Base-by-base conservation (phyloP, 306 rosid genomes). In the Sicyos edulis region DNA sequence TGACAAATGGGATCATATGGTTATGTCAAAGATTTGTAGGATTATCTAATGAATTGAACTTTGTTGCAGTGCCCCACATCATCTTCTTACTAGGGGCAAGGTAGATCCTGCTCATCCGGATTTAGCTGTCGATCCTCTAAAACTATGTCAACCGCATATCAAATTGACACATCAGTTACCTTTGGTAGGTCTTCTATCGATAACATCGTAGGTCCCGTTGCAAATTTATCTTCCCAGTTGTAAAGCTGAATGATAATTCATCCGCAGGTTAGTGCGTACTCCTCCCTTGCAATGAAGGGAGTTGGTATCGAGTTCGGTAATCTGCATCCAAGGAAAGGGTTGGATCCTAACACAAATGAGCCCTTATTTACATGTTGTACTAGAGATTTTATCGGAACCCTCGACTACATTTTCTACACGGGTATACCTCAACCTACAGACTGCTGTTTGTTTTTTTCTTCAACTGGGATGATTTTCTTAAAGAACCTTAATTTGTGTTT, bases 321-420 rank as follows among this genome's bases (percentile, higher is more conserved):
- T 32, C 37, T 4, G 84, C 96, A 90, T 80, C 96, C 88, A 80
- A 85, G 84, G 76, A 87, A 86, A 79, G 87, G 93, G 82, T 72
- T 93, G 78, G 96, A 91, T 71, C 82, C 84, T 26, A 72, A 86
- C 26, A 82, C 95, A 74, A 88, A 93, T 73, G 99, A 93, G 82
- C 99, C 99, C 11, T 82, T 87, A 65, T 93, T 93, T 82, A 93
- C 99, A 71, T 85, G 84, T 74, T 87, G 92, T 73, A 93, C 95
- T 71, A 85, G 96, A 85, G 99, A 91, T 86, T 91, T 93, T 80
- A 84, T 86, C 54, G 99, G 99, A 79, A 85, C 99, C 79, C 85
- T 91, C 76, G 99, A 93, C 87, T 93, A 93, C 83, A 91, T 93
- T 83, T 93, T 93, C 82, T 93, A 91, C 86, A 88, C 99, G 3